Evolutionary conservation across 1,139 yeast species (phyloP), one percentile per base, ranked within the genome.

Genomic region (Arxiozyma slooffiae): DNA sequence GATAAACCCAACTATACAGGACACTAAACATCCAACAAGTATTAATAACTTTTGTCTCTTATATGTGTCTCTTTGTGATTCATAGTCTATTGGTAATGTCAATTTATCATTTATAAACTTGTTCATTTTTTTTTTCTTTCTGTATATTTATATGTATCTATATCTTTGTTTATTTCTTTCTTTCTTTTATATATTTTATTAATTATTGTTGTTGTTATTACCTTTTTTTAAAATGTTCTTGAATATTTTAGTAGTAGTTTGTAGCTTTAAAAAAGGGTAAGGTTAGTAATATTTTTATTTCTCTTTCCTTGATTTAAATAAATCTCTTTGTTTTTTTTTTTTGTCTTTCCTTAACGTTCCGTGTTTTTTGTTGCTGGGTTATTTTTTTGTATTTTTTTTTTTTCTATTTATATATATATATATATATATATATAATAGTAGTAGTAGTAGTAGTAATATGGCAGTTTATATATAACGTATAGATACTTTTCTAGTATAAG

Each of bases 61-160:
- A 20, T 52, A 57, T 18, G 59, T 50, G 16, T 41, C 47, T 42
- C 51, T 50, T 50, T 64, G 68, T 14, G 62, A 55, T 41, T 57
- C 59, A 48, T 60, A 64, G 48, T 64, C 68, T n/a, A 64, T 56
- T 21, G 68, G 67, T 36, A 63, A 59, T 16, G 57, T 55, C 41
- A 63, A 50, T 44, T 56, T 57, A 34, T 52, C 57, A 21, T 51
- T 52, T 30, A 63, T 24, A 34, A 63, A 66, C 42, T 59, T 58
- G 17, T 63, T 46, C 37, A 62, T 20, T 34, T 40, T 43, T 26
- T 30, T 38, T 46, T 42, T 42, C 16, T n/a, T 47, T 37, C 26
- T 21, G 34, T 37, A 23, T 18, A 17, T 30, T 56, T 57, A 30
- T 52, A n/a, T n/a, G n/a, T 57, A 21, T 52, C 52, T 30, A 63